Evolutionary conservation across 164 flowering plant genomes (phyloP).

Genomic region (Vitis vinifera): DNA sequence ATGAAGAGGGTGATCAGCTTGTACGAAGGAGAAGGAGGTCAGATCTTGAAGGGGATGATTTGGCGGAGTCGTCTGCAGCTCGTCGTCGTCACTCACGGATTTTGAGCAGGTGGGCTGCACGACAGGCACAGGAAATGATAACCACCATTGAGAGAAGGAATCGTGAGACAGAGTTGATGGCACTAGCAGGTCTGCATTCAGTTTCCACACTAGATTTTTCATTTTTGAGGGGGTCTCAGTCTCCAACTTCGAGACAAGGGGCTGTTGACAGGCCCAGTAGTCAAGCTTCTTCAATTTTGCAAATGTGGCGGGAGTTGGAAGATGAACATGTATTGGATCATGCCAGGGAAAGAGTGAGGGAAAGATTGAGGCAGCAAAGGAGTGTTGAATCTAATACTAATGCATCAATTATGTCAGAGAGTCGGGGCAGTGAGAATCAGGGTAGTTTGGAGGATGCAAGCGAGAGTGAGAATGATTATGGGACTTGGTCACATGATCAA

Average conservation of each 20-base stretch:
- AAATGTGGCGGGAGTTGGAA: constrained; percentile 99
- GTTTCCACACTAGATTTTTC: constrained; percentile 80
- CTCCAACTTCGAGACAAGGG: constrained; percentile 79
- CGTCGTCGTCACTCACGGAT: constrained; percentile 83
- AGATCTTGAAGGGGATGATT: constrained; percentile 90
- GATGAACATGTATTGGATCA: constrained; percentile 77
- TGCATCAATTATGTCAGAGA: constrained; percentile 51
- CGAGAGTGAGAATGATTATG: constrained; percentile 88
- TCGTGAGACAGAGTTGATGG: constrained; percentile 90
- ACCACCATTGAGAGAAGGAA: constrained; percentile 95
- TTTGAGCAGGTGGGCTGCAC: constrained; percentile 91
- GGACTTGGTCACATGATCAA: constrained; percentile 71
- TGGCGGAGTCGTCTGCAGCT: constrained; percentile 94
- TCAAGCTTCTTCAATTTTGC: constrained; percentile 79
- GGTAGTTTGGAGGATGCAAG: constrained; percentile 65
- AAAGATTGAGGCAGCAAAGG: constrained; percentile 66
- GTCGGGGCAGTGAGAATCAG: constrained; percentile 51
- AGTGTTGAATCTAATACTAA: constrained; percentile 55
- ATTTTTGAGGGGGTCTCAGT: constrained; percentile 82
- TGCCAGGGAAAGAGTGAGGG: constrained; percentile 77
- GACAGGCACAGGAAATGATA: constrained; percentile 97
- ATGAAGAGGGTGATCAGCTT: constrained; percentile 79
- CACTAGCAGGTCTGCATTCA: constrained; percentile 83
- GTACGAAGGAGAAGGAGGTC: constrained; percentile 82
- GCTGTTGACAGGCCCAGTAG: constrained; percentile 76